Conservation (phyloP, 352 stramenopile species). For the Stramenopiles sp. region DNA sequence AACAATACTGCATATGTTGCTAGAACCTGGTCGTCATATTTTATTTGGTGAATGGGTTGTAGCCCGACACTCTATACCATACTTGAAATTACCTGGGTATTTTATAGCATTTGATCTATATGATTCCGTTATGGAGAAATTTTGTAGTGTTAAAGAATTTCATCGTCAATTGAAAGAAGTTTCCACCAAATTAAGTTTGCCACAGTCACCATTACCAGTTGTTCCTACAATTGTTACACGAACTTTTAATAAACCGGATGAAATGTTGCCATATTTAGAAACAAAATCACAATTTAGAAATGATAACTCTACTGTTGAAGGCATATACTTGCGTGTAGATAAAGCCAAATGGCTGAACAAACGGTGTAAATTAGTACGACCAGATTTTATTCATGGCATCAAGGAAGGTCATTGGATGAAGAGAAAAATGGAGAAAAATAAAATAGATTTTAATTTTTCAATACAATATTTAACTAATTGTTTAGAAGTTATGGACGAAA, state of each 20-base stretch:
- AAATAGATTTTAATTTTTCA: neutral
- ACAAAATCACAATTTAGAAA: neutral
- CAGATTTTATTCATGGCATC: neutral
- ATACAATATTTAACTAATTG: neutral
- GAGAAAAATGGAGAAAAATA: neutral
- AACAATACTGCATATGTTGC: conserved; percentile 25
- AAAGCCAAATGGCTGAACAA: neutral
- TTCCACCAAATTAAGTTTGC: neutral
- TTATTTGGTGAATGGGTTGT: conserved; percentile 55
- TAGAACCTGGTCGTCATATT: conserved; percentile 38
- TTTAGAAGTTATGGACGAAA: neutral
- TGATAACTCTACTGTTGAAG: neutral
- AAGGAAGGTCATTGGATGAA: neutral
- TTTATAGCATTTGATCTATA: conserved; percentile 59
- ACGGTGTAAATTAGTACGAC: neutral
- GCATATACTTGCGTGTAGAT: neutral
- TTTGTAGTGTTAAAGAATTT: conserved; percentile 28
- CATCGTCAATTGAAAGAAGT: conserved; percentile 10
- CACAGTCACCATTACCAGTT: neutral
- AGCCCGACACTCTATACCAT: conserved; percentile 49
- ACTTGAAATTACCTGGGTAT: conserved; percentile 32
- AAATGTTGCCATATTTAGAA: neutral
- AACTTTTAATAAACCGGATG: neutral
- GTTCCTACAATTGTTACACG: neutral
- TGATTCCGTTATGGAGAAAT: conserved; percentile 30